Conservation (phyloP, 192 early-diverging fungal genomes). For the Mortierella hygrophila region DNA sequence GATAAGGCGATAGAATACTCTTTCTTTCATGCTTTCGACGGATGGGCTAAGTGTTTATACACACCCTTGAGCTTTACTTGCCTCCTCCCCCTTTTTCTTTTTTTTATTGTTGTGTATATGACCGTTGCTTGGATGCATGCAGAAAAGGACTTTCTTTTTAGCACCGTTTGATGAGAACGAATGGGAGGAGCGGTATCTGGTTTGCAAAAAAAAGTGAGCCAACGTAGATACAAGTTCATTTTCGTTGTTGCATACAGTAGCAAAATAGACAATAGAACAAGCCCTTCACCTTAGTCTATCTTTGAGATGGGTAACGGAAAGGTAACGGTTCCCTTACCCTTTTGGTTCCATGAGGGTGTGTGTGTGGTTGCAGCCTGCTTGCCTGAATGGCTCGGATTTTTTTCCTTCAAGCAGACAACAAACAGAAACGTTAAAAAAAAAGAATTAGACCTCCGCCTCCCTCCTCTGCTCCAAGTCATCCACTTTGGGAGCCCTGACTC, state of each 20-base stretch:
- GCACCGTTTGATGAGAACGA: neutral
- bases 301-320: too few relatives aligned
- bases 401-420: neutral
- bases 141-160: neutral
- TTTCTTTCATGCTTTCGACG: neutral
- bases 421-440: neutral
- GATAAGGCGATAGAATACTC: neutral
- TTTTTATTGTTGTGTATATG: neutral
- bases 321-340: too few relatives aligned
- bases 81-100: neutral
- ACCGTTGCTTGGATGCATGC: neutral
- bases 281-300: too few relatives aligned
- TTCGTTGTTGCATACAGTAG: neutral
- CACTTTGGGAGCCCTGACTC: constrained; percentile 4
- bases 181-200: neutral
- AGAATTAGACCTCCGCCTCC: neutral
- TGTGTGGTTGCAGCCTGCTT: neutral
- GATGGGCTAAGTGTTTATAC: neutral
- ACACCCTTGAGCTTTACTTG: neutral
- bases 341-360: too few relatives aligned
- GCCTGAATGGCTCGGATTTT: constrained; percentile 1
- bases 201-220: neutral
- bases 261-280: too few relatives aligned
- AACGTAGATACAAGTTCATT: neutral
- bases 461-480: neutral